Conservation (phyloP, 2,329 filamentous ascomycete genomes). For the Hypoxylon rubiginosum region DNA sequence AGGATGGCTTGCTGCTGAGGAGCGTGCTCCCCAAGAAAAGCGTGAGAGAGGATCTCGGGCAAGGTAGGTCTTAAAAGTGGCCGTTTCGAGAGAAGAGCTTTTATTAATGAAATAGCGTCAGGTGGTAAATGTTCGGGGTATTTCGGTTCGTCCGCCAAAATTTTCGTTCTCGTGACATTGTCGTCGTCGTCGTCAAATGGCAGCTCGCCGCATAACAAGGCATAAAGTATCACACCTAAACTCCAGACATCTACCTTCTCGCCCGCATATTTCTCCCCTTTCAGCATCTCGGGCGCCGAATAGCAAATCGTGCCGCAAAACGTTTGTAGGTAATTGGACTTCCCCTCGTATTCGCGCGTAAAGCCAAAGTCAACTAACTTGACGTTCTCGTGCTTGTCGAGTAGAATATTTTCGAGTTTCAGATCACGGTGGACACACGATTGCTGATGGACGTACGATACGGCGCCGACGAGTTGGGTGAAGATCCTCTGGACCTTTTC, state of each 20-base stretch:
- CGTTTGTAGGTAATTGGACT: constrained; percentile 93
- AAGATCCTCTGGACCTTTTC: constrained; percentile 96
- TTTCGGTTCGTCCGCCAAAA: constrained; percentile 85
- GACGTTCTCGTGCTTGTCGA: constrained; percentile 97
- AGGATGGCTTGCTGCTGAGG: constrained; percentile 90
- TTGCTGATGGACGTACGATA: constrained; percentile 94
- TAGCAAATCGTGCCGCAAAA: constrained; percentile 99
- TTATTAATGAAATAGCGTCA: constrained; percentile 83
- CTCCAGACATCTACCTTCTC: constrained; percentile 99
- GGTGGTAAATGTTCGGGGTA: constrained; percentile 85
- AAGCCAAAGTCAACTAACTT: constrained; percentile 99
- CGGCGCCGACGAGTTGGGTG: constrained; percentile 93
- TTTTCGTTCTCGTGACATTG: constrained; percentile 84
- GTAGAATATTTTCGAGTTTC: constrained; percentile 94
- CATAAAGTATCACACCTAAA: constrained; percentile 86
- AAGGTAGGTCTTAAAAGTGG: constrained; percentile 85
- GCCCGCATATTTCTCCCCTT: constrained; percentile 96
- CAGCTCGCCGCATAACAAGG: constrained; percentile 84
- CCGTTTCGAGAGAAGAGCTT: constrained; percentile 87
- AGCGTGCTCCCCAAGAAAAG: constrained; percentile 89
- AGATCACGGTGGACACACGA: constrained; percentile 97
- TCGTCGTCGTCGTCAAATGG: constrained; percentile 98
- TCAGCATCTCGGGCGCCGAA: constrained; percentile 97
- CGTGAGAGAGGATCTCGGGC: constrained; percentile 86
- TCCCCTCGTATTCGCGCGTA: constrained; percentile 95